Evolutionary conservation across 2,329 filamentous ascomycete species (phyloP), one percentile per base, ranked within the genome.

Genomic region (Pestalotiopsis sp.): DNA sequence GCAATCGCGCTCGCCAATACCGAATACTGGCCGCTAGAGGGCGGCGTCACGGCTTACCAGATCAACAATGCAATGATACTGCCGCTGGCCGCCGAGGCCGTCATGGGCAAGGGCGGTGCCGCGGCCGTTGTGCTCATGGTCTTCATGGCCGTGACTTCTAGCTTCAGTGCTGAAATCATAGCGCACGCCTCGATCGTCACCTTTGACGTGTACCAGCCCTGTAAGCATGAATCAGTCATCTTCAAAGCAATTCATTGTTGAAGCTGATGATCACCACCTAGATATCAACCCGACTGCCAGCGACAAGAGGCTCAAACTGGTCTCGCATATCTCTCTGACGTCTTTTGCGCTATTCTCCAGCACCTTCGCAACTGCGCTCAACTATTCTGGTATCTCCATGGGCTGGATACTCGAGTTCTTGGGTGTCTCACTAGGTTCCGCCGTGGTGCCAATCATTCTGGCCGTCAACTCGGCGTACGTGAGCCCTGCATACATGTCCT

Each of bases 101-200:
- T 92, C 57, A 82, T 92, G 35, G 90, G 90, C 4, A 86, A 85
- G 69, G 89, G 89, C 38, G 90, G 90, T 68, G 90, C 90, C 0
- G 88, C 85, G 9, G 89, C 87, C 2, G 89, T 88, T 0, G 82
- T 91, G 1, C 78, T 92, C 14, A 83, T 92, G 67, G 85, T 92
- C 61, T 91, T 92, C 81, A 91, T 92, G 89, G 90, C 90, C 20
- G 89, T 92, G 57, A 92, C 90, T 1, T 89, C 85, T 14, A 89
- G 89, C 9, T 88, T 88, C 75, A 90, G 87, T 7, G 88, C 89
- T 0, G 89, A 92, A 73, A 78, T 92, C n/a, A 91, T 92, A 64
- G 89, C 90, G 3, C 89, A 92, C 2, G 90, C 88, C 1, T 89
- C 87, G 1, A 91, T 92, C 77, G 89, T 87, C 77, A 91, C 90